Evolutionary conservation across 1,139 yeast genomes (phyloP), one percentile per base, ranked within the genome.

Genomic region (Taphrina pruni): DNA sequence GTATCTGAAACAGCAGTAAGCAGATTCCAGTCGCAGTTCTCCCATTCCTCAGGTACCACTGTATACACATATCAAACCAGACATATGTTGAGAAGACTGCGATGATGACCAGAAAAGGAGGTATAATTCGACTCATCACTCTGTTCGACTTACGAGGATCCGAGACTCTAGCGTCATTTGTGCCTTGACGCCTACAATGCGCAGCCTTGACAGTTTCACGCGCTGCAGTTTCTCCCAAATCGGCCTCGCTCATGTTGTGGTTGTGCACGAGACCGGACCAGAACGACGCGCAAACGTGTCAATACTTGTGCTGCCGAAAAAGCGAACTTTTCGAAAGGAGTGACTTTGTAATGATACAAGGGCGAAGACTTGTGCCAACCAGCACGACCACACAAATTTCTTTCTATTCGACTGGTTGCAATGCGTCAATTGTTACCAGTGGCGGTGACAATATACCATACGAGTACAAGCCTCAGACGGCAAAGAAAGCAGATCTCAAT

Each of bases 141-240:
- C 70, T 35, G 35, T 69, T 69, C n/a, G 69, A 46, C 60, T 56
- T 68, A 3, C 62, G 62, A 61, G 61, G 45, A 41, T 64, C 67
- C 32, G 54, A 35, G 17, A 45, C 57, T 50, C n/a, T 50, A 26
- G 32, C 36, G 9, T 50, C 36, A 11, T n/a, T n/a, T 6, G n/a
- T 8, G n/a, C 36, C 36, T 21, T n/a, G 54, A 50, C 20, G 12
- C n/a, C 36, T 21, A n/a, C 54, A 50, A 7, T 50, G 54, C 8
- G 54, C 54, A 21, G 54, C 36, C 54, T 50, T 50, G 32, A 50
- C 54, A 21, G 54, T 26, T 50, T 20, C 54, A 21, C 21, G 54
- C 36, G 54, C 54, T 1, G 48, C 48, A 2, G 36, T 50, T 50
- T 21, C 32, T 11, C n/a, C n/a, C 14, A 26, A 36, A 14, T 50